Evolutionary conservation across 768 basidiomycete genomes (phyloP).

Genomic region (Suillus bovinus): DNA sequence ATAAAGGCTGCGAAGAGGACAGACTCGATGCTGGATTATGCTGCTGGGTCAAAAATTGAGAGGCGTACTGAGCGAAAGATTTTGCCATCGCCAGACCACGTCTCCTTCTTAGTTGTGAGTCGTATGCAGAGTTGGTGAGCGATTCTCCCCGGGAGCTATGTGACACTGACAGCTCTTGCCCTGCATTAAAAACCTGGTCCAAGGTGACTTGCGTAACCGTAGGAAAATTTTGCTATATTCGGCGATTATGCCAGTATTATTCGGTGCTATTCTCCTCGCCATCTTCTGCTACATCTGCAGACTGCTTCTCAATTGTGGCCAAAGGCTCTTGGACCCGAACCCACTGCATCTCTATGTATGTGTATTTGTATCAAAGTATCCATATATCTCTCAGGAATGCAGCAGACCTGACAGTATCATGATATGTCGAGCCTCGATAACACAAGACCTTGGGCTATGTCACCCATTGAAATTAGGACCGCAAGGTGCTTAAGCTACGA

Average conservation of each 20-base stretch:
- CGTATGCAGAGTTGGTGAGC: constrained; percentile 1
- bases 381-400: not conserved
- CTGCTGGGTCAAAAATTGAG: constrained; percentile 73
- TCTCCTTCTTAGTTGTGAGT: not conserved
- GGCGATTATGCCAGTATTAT: not conserved
- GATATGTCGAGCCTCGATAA: constrained; percentile 13
- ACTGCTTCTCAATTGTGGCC: not conserved
- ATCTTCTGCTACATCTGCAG: not conserved
- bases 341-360: not conserved
- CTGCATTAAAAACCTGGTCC: constrained; percentile 3
- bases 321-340: not conserved
- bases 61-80: constrained; percentile 81
- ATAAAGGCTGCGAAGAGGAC: constrained; percentile 73
- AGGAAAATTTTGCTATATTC: not conserved
- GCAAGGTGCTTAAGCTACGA: not conserved
- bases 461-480: not conserved
- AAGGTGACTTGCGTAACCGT: constrained; percentile 1
- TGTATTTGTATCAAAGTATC: not conserved
- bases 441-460: not conserved
- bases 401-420: not conserved
- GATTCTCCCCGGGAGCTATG: not conserved
- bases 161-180: not conserved
- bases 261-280: not conserved
- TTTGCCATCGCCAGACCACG: constrained; percentile 46
- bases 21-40: constrained; percentile 51